Percentiles rank a stretch among this genome's conserved stretches.
Conservation (phyloP, 140 eudicot species). For the Flaveria floridana region DNA sequence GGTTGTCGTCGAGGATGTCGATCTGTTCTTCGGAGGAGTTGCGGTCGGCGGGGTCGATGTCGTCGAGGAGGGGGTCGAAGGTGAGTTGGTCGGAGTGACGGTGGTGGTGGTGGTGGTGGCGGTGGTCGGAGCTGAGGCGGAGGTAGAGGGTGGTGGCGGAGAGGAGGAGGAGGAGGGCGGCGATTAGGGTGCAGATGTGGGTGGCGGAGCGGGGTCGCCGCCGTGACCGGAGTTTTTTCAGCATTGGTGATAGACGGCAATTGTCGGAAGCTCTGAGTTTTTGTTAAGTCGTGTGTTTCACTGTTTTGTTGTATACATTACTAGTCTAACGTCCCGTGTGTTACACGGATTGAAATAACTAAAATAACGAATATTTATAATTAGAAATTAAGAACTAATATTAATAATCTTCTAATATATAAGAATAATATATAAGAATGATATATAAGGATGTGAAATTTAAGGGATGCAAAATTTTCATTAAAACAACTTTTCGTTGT, state of each 20-base stretch:
- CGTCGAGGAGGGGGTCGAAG: slow-evolving; percentile 36
- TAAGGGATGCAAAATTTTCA: too few relatives aligned
- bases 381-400: too few relatives aligned
- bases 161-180: slow-evolving; percentile 80
- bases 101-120: slow-evolving; percentile 8
- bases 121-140: slow-evolving; percentile 51
- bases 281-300: not conserved
- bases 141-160: slow-evolving; percentile 71
- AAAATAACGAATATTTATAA: too few relatives aligned
- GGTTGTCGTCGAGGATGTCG: slow-evolving; percentile 60
- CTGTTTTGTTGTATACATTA: too few relatives aligned
- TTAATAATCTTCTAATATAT: too few relatives aligned
- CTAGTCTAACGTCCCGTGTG: too few relatives aligned
- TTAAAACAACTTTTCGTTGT: too few relatives aligned
- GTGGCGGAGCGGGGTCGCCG: slow-evolving; percentile 74
- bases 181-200: slow-evolving; percentile 53
- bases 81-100: slow-evolving; percentile 39
- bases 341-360: too few relatives aligned
- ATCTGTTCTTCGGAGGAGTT: slow-evolving; percentile 44
- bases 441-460: too few relatives aligned
- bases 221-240: slow-evolving; percentile 57
- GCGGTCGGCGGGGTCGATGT: slow-evolving; percentile 40
- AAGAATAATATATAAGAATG: too few relatives aligned
- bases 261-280: slow-evolving; percentile 2
- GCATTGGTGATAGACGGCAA: slow-evolving; percentile 29